Evolutionary conservation across 805 yeast species (phyloP).

Genomic region (Metschnikowia vanudenii): DNA sequence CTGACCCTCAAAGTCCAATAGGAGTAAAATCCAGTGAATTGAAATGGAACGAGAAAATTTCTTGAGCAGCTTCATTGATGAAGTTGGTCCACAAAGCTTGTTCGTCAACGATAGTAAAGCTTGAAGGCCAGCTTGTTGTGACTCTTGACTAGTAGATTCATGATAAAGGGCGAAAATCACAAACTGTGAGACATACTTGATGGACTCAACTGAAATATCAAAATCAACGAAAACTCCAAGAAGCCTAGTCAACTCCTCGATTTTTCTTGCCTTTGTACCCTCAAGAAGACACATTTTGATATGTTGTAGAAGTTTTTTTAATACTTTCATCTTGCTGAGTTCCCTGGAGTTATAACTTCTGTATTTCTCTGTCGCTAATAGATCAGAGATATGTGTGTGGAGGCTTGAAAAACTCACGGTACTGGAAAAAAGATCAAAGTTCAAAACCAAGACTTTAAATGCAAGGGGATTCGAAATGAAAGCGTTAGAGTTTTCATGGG

Average conservation of each 20-base stretch:
- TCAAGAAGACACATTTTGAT: slow-evolving; percentile 33
- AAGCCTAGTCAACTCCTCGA: slow-evolving; percentile 21
- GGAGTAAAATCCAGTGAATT: slow-evolving; percentile 61
- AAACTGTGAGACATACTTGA: slow-evolving; percentile 49
- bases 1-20: slow-evolving; percentile 39
- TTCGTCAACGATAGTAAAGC: slow-evolving; percentile 33
- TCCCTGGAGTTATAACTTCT: slow-evolving; percentile 51
- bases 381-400: slow-evolving; percentile 55
- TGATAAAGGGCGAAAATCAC: slow-evolving; percentile 50
- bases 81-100: slow-evolving; percentile 41
- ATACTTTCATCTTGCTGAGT: slow-evolving; percentile 50
- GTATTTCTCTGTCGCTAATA: slow-evolving; percentile 53
- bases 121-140: slow-evolving; percentile 36
- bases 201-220: slow-evolving; percentile 53
- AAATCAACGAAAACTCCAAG: slow-evolving; percentile 25
- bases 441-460: slow-evolving; percentile 49
- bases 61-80: slow-evolving; percentile 39
- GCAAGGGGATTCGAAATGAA: slow-evolving; percentile 54
- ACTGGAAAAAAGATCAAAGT: slow-evolving; percentile 67
- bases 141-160: slow-evolving; percentile 27
- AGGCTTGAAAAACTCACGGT: slow-evolving; percentile 49
- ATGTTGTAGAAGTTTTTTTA: slow-evolving; percentile 49
- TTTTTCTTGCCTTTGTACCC: slow-evolving; percentile 9
- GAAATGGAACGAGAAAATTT: slow-evolving; percentile 54
- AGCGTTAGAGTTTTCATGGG: neutral